A percentile compares a stretch with the other conserved stretches of the same genome.
phyloP scores from a whole-genome alignment of 2,329 filamentous ascomycete species.

The Plectosphaerella cucumerina region DNA sequence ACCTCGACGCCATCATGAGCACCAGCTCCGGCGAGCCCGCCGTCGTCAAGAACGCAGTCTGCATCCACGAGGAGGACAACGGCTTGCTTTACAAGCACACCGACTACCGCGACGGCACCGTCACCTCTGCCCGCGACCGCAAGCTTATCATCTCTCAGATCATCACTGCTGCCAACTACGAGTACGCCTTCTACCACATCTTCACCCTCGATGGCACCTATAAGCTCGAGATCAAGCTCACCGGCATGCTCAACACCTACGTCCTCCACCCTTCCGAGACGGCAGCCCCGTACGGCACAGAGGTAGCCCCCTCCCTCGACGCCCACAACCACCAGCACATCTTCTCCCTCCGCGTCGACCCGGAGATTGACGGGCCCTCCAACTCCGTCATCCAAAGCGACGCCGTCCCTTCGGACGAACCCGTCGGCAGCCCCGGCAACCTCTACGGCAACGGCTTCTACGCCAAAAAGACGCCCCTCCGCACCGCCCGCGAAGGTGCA shows the following conservation, averaged over 20 bases:
- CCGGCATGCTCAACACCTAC: slow-evolving; percentile 39
- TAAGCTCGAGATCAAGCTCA: slow-evolving; percentile 49
- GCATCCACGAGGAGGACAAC: slow-evolving; percentile 72
- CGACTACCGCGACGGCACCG: slow-evolving; percentile 68
- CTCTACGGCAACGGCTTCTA: slow-evolving; percentile 10
- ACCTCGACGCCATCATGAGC: slow-evolving; percentile 13
- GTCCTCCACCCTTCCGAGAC: slow-evolving; percentile 56
- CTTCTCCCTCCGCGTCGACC: slow-evolving; percentile 63
- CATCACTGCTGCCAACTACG: slow-evolving; percentile 74
- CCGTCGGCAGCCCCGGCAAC: slow-evolving; percentile 5
- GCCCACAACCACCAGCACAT: slow-evolving; percentile 70
- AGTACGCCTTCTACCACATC: slow-evolving; percentile 52
- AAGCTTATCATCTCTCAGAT: slow-evolving; percentile 70
- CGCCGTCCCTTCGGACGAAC: slow-evolving; percentile 6
- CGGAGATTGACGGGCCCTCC: slow-evolving; percentile 53
- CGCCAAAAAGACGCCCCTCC: slow-evolving; percentile 6
- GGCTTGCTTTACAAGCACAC: slow-evolving; percentile 74
- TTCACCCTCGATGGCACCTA: slow-evolving; percentile 61
- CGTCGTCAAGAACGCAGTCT: slow-evolving; percentile 72
- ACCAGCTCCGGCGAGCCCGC: slow-evolving; percentile 35
- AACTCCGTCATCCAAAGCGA: slow-evolving; percentile 52
- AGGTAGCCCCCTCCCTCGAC: slow-evolving; percentile 46
- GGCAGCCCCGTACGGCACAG: slow-evolving; percentile 40
- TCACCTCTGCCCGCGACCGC: slow-evolving; percentile 66
- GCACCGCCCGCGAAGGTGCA: slow-evolving; percentile 2